These are phyloP conservation scores for Starmerella apicola DNA, from an alignment of 805 yeast genomes.

Conservation along the genomic window DNA sequence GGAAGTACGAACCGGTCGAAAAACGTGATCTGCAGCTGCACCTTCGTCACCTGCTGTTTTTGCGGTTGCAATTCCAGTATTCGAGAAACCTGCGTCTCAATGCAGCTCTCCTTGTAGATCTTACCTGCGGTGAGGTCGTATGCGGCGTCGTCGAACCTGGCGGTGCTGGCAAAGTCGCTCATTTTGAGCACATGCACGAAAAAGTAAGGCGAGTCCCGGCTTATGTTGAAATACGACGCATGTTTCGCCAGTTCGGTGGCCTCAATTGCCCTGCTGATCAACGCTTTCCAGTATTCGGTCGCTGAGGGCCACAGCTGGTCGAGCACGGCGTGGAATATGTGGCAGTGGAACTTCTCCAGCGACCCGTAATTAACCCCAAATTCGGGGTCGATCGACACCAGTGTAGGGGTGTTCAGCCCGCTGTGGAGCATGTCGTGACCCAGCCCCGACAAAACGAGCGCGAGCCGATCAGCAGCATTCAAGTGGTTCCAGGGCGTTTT, in stretches of 20 bases:
- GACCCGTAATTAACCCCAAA: constrained; percentile 50
- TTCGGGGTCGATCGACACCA: constrained; percentile 48
- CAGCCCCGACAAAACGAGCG: constrained; percentile 64
- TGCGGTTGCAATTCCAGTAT: neutral
- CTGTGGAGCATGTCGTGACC: constrained; percentile 98
- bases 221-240: constrained; percentile 26
- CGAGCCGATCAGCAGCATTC: constrained; percentile 37
- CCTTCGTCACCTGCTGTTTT: constrained; percentile 2
- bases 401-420: constrained; percentile 74
- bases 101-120: constrained; percentile 11
- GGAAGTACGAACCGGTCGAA: constrained; percentile 13
- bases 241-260: constrained; percentile 95
- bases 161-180: constrained; percentile 90
- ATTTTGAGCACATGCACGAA: constrained; percentile 58
- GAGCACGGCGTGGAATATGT: constrained; percentile 44
- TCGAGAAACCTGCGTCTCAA: constrained; percentile 6
- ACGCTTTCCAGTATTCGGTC: constrained; percentile 5
- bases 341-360: constrained; percentile 71
- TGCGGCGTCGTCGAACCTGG: constrained; percentile 44
- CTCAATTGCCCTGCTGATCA: constrained; percentile 32
- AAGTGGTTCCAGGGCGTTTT: constrained; percentile 4
- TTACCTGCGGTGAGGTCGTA: constrained; percentile 11
- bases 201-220: neutral
- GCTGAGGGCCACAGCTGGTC: constrained; percentile 40
- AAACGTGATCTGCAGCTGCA: constrained; percentile 12